phyloP scores from a whole-genome alignment of 2,329 filamentous ascomycete genomes.

The Fonsecaea pedrosoi region DNA sequence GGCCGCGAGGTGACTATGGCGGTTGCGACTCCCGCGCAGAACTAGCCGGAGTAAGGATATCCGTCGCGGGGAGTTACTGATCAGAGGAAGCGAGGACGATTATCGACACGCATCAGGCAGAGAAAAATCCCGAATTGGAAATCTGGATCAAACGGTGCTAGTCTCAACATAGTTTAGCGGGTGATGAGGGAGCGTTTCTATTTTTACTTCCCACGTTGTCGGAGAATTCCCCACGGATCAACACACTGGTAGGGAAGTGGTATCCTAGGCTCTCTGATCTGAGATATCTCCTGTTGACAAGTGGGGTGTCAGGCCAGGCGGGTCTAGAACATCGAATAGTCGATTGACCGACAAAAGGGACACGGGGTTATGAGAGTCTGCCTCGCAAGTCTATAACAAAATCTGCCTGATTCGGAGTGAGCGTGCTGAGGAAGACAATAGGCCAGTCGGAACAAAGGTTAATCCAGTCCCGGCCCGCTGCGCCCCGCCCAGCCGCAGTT shows the following conservation, averaged over 20 bases:
- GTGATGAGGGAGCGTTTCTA: slow-evolving; percentile 7
- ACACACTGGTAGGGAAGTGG: background rate
- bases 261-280: background rate
- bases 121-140: background rate
- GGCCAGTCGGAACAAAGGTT: slow-evolving; percentile 22
- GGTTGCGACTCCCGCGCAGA: background rate
- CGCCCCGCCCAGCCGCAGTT: slow-evolving; percentile 17
- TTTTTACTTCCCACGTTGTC: slow-evolving; percentile 14
- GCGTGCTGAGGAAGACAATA: slow-evolving; percentile 11
- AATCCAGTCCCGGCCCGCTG: slow-evolving; percentile 26
- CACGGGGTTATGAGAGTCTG: slow-evolving; percentile 10
- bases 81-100: background rate
- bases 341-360: background rate
- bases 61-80: background rate
- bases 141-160: background rate
- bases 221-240: slow-evolving; percentile 7
- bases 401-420: slow-evolving; percentile 21
- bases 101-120: background rate
- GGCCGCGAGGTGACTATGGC: background rate
- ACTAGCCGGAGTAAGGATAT: background rate
- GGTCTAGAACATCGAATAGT: background rate
- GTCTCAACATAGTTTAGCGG: slow-evolving; percentile 5
- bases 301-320: background rate
- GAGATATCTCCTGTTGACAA: background rate
- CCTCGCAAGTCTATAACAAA: slow-evolving; percentile 20